Base-by-base conservation (phyloP, 805 yeast genomes). In the Wickerhamia fluorescens region DNA sequence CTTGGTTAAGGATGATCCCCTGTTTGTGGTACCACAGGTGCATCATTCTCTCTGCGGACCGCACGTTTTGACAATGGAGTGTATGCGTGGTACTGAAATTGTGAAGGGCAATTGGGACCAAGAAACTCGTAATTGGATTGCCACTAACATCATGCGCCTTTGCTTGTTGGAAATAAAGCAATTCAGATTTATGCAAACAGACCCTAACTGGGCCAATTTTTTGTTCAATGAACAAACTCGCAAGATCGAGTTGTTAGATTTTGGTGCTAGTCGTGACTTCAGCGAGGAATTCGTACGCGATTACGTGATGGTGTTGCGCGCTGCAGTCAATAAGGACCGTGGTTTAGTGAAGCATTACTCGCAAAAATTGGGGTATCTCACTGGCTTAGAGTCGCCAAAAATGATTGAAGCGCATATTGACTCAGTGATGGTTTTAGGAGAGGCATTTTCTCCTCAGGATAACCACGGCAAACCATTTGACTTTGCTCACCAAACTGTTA, bases 191-290 rank as follows among this genome's bases (percentile, higher is more conserved):
- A 92, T 92, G 98, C 98, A 92, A 59, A 89, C 97, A 1, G 98
- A 92, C 59, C 98, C 98, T 29, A 92, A 92, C 55, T 92, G 98
- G 98, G 96, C 98, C 25, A 92, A 92, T 54, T 92, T 92, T 59
- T 58, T 92, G 35, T 87, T 83, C 61, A 87, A 92, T 48, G 65
- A 65, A 19, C 42, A 61, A n/a, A 75, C 87, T 2, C 57, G 71
- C 15, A 76, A 80, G 52, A 75, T 92, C 33, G 96, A 89, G 54
- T 64, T 92, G 32, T 62, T 92, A 30, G 98, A 92, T 58, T 92
- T 92, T 57, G 98, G 98, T 27, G 97, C 98, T 1, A 80, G 96
- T 5, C 70, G 97, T 39, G 82, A 75, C 18, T 92, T 75, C 53
- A 64, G 74, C 14, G 71, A 67, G 22, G 72, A 71, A 11, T 92